phyloP scores from a whole-genome alignment of 352 stramenopile species.

The Globisporangium megalacanthum region DNA sequence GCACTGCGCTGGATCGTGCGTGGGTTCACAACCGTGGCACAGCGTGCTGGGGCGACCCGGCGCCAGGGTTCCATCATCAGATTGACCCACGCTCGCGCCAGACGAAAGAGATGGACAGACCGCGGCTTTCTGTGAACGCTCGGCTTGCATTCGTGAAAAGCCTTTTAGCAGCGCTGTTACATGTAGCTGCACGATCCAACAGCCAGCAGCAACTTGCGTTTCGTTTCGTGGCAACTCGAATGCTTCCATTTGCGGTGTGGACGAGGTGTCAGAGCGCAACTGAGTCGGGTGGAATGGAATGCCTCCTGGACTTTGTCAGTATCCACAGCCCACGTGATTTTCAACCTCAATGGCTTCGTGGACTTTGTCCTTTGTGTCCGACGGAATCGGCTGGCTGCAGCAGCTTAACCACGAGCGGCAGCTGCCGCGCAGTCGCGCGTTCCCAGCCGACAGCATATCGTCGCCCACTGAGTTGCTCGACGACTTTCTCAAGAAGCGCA shows the following conservation, averaged over 20 bases:
- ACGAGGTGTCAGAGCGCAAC: no score
- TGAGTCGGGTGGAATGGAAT: no score
- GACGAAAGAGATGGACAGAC: not conserved
- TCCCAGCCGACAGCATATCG: slow-evolving; percentile 36
- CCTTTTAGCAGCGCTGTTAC: no score
- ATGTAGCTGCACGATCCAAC: no score
- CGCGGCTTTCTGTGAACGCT: no score
- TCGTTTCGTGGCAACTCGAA: no score
- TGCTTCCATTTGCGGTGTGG: no score
- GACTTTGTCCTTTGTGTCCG: slow-evolving; percentile 75
- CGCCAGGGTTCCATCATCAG: not conserved
- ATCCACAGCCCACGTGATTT: slow-evolving; percentile 47
- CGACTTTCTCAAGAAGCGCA: slow-evolving; percentile 28
- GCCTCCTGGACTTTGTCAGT: slow-evolving; percentile 27
- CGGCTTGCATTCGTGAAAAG: no score
- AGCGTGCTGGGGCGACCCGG: not conserved
- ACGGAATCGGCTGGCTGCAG: slow-evolving; percentile 42
- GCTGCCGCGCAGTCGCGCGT: slow-evolving; percentile 17
- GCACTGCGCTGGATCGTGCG: not conserved
- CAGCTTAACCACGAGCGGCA: slow-evolving; percentile 8
- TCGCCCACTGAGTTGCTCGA: slow-evolving; percentile 34
- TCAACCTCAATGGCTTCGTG: slow-evolving; percentile 66
- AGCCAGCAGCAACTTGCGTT: no score
- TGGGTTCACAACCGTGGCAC: not conserved
- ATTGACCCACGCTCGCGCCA: slow-evolving; percentile 1